Base-by-base conservation (phyloP, 2,329 filamentous ascomycete genomes). In the Aspergillus ibericus region DNA sequence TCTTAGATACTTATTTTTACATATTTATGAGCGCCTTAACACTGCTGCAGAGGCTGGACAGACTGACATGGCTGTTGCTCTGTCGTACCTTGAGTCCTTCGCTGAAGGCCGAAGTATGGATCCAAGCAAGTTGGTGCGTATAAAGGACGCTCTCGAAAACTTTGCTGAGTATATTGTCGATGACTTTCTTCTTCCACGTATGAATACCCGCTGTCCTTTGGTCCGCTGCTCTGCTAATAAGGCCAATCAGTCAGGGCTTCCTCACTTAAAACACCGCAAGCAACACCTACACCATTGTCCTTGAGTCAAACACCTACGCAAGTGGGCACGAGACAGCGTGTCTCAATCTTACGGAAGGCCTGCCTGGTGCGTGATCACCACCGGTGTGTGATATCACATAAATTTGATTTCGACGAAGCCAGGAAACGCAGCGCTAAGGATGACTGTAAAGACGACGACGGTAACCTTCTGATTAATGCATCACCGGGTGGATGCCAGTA, bases 101-200 rank as follows among this genome's bases (percentile, higher is more conserved):
- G 6, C 36, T 20, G 36, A 8, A 20, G 36, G 9, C 6, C 2
- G 27, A 29, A 29, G 36, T 40, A 40, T 40, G 6, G 36, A 40
- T 40, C 16, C 15, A 40, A 20, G 36, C 36, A 40, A 40, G 18
- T 20, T 18, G 4, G 18, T 20, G 16, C 3, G 2, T 20, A 13
- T 40, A 12, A 35, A 35, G 32, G 32, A n/a, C 16, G 50, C 44
- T 5, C 48, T 54, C 46, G 59, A 65, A 51, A 55, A 50, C n/a
- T 66, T 67, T 62, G 61, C 60, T 44, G 56, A 66, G 25, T 65
- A 66, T 56, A 63, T 67, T 27, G 48, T 67, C 20, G 34, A 66
- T 4, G 59, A 63, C 29, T 62, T 66, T 25, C 49, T 66, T 38
- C 59, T 65, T 20, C 65, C 65, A 51, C 46, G 64, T 66, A 62